Conservation (phyloP, 768 basidiomycete species). For the Lactarius evosmus region DNA sequence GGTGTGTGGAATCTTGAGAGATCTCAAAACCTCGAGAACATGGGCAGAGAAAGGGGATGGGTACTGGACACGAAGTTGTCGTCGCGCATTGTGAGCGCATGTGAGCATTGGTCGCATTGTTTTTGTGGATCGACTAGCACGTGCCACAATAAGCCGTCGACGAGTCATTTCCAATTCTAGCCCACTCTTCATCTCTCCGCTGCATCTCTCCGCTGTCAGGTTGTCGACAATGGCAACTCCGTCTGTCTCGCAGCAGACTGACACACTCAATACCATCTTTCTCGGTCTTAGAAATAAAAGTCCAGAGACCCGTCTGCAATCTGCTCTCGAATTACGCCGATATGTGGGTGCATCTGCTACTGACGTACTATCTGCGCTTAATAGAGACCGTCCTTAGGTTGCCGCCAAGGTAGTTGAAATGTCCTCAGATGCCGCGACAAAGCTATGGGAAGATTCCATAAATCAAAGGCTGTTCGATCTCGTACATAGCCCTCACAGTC, state of each 20-base stretch:
- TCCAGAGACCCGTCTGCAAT: slow-evolving; percentile 60
- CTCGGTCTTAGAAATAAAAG: slow-evolving; percentile 60
- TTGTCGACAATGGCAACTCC: slow-evolving; percentile 55
- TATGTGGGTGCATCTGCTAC: slow-evolving; percentile 50
- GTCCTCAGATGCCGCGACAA: slow-evolving; percentile 74
- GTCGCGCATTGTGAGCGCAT: too few relatives aligned
- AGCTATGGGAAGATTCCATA: slow-evolving; percentile 84
- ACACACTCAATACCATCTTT: slow-evolving; percentile 65
- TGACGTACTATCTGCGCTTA: slow-evolving; percentile 7
- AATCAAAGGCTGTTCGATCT: slow-evolving; percentile 77
- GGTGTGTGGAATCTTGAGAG: background rate
- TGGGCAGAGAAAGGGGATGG: too few relatives aligned
- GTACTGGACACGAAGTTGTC: too few relatives aligned
- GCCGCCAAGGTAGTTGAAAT: slow-evolving; percentile 71
- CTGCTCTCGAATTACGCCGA: slow-evolving; percentile 68
- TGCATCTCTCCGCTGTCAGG: background rate
- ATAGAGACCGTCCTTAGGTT: slow-evolving; percentile 47
- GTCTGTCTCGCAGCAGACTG: slow-evolving; percentile 53
- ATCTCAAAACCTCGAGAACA: too few relatives aligned
- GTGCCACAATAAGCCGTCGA: background rate
- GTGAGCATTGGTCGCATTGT: too few relatives aligned
- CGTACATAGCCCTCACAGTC: slow-evolving; percentile 73
- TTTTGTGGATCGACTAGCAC: background rate
- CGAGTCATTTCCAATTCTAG: background rate
- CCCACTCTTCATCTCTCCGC: background rate